Percentiles rank a stretch among this genome's conserved stretches.
These are phyloP conservation scores for Cryphonectria nitschkei DNA, from an alignment of 2,329 filamentous ascomycete genomes.

Conservation along the genomic window DNA sequence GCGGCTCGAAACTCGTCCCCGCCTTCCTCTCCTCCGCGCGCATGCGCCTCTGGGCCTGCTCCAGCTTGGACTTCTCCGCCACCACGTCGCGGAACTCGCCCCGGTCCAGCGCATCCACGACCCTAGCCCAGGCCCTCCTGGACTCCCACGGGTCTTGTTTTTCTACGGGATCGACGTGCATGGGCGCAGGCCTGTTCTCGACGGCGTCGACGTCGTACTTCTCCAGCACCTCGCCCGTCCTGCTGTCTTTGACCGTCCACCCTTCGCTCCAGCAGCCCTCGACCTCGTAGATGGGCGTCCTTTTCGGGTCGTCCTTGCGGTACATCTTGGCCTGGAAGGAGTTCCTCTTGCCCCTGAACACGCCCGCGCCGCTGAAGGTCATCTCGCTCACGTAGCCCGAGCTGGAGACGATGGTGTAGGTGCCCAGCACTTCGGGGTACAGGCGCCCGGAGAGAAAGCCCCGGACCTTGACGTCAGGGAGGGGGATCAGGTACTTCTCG, in stretches of 20 bases:
- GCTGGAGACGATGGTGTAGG: constrained; percentile 50
- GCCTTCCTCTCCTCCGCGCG: constrained; percentile 66
- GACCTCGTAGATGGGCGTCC: constrained; percentile 43
- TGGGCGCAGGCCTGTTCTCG: constrained; percentile 38
- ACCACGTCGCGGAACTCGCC: constrained; percentile 76
- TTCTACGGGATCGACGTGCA: constrained; percentile 56
- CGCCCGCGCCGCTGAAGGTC: constrained; percentile 50
- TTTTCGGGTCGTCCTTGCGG: constrained; percentile 41
- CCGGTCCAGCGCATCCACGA: constrained; percentile 70
- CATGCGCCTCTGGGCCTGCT: constrained; percentile 79
- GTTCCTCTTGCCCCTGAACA: constrained; percentile 50
- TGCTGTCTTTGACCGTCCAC: constrained; percentile 41
- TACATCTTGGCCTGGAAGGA: constrained; percentile 50
- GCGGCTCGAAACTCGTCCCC: constrained; percentile 47
- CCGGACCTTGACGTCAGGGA: constrained; percentile 52
- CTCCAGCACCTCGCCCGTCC: constrained; percentile 41
- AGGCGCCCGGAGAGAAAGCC: constrained; percentile 51
- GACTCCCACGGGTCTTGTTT: constrained; percentile 81
- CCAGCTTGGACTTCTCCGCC: constrained; percentile 76
- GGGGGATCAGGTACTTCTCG: constrained; percentile 53
- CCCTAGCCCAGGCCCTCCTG: constrained; percentile 77
- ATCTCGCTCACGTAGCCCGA: constrained; percentile 51
- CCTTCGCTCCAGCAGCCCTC: constrained; percentile 49
- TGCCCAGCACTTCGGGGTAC: constrained; percentile 53
- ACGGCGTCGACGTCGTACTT: constrained; percentile 42